These are phyloP conservation scores for Cercospora canescens DNA, from an alignment of 2,329 filamentous ascomycete genomes.

Conservation along the genomic window DNA sequence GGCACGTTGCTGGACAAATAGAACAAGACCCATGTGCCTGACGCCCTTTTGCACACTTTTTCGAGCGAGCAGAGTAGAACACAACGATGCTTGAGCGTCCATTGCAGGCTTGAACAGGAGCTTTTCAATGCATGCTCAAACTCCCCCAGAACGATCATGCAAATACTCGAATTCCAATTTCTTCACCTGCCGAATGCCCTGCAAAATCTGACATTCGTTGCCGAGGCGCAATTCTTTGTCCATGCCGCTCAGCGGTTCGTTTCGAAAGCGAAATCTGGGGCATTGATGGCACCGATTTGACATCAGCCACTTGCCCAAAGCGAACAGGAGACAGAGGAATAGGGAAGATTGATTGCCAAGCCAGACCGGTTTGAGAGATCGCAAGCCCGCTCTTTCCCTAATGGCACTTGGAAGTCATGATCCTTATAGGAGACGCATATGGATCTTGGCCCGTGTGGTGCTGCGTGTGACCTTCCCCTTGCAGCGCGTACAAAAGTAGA, in stretches of 20 bases:
- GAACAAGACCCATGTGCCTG: slow-evolving; percentile 1
- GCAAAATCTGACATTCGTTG: not conserved
- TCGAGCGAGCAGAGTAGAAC: not conserved
- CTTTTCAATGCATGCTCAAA: not conserved
- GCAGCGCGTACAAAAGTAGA: slow-evolving; percentile 1
- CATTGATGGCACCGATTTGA: slow-evolving; percentile 6
- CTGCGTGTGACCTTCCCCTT: slow-evolving; percentile 1
- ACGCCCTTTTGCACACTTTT: not conserved
- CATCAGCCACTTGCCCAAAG: slow-evolving; percentile 1
- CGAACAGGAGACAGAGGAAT: not conserved
- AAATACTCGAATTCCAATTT: not conserved
- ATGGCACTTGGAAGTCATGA: not conserved
- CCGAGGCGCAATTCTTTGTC: slow-evolving; percentile 2
- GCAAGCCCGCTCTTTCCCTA: not conserved
- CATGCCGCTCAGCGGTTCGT: not conserved
- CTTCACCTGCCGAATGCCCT: not conserved
- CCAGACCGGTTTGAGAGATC: slow-evolving; percentile 6
- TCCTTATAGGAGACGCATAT: slow-evolving; percentile 3
- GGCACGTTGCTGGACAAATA: not conserved
- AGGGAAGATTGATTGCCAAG: not conserved
- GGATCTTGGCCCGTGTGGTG: not conserved
- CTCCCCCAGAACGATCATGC: not conserved
- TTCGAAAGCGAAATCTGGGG: not conserved
- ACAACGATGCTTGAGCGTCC: not conserved
- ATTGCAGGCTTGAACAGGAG: not conserved